Base-by-base conservation (phyloP, 805 yeast species). In the Ogataea minuta region DNA sequence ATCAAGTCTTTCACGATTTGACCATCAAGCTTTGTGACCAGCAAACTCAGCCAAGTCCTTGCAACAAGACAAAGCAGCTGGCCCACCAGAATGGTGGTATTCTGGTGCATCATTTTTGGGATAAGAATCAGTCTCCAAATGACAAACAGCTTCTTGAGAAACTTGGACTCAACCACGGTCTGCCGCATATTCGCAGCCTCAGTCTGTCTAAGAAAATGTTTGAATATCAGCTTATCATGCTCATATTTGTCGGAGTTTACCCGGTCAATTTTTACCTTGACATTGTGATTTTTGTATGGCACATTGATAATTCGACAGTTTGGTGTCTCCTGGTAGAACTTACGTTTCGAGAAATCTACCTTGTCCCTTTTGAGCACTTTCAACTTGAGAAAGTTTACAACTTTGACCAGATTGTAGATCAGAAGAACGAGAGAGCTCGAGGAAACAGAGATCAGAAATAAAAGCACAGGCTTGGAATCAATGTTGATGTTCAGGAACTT, bases 21-120 rank as follows among this genome's bases (percentile, higher is more conserved):
- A 53, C 96, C 97, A 60, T 90, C 98, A 35, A 90, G 69, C 57
- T 83, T 82, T 4, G 98, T 95, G 23, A 90, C 88, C 42, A 89
- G 65, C 40, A 90, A 70, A 20, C 93, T 83, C 44, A 90, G 70
- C 84, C 90, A 90, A 1, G 98, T 90, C 62, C 98, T 72, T 48
- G 87, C 70, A 15, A 87, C 68, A 28, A 90, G 70, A 50, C 88
- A 84, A 44, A 77, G 68, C 41, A 90, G 77, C 55, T 90, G 96
- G 6, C 86, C 68, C 3, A 76, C 60, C 29, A 90, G 64, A 32
- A 86, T 64, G 13, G 77, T 70, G 0, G 88, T 71, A 54, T 86
- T 87, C 53, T 76, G 79, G 46, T 84, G 78, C 43, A 74, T 71
- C 44, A 84, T 57, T 37, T 74, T 76, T 0, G 97, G 97, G n/a